These are phyloP conservation scores for Lasiodiplodia hormozganensis DNA, from an alignment of 2,329 filamentous ascomycete species.

Conservation along the genomic window DNA sequence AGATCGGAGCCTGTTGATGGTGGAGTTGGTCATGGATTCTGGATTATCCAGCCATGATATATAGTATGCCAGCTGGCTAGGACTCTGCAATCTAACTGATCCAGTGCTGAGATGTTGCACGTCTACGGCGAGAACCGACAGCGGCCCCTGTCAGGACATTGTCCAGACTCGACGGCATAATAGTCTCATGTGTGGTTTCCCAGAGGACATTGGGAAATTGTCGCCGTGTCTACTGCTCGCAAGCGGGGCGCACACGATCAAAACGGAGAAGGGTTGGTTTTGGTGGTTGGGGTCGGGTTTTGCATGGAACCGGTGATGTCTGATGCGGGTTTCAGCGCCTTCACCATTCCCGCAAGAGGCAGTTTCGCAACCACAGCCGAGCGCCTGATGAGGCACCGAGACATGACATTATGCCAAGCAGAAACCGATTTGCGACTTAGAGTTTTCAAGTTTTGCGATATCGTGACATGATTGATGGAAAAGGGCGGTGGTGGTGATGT, in stretches of 20 bases:
- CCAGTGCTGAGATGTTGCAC: slow-evolving; percentile 9
- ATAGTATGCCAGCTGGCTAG: neutral
- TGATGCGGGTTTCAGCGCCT: slow-evolving; percentile 9
- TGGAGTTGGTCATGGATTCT: neutral
- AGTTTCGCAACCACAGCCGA: slow-evolving; percentile 21
- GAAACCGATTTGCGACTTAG: neutral
- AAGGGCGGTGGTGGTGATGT: neutral
- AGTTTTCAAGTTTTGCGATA: neutral
- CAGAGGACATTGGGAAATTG: neutral
- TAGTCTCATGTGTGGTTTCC: slow-evolving; percentile 4
- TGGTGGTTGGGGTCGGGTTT: neutral
- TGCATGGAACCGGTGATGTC: slow-evolving; percentile 6
- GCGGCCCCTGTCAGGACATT: slow-evolving; percentile 3
- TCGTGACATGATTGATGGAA: slow-evolving; percentile 3
- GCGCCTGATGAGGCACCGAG: slow-evolving; percentile 10
- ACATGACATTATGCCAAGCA: neutral
- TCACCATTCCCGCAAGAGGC: neutral
- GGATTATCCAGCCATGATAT: neutral
- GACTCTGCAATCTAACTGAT: neutral
- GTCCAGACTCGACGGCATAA: slow-evolving; percentile 16
- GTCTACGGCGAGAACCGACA: neutral
- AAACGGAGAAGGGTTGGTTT: slow-evolving; percentile 9
- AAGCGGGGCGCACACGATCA: neutral
- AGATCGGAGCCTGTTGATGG: neutral
- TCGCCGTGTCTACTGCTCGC: neutral